Evolutionary conservation across 2,329 filamentous ascomycete genomes (phyloP), one percentile per base, ranked within the genome.

Genomic region (Emmonsia crescens): DNA sequence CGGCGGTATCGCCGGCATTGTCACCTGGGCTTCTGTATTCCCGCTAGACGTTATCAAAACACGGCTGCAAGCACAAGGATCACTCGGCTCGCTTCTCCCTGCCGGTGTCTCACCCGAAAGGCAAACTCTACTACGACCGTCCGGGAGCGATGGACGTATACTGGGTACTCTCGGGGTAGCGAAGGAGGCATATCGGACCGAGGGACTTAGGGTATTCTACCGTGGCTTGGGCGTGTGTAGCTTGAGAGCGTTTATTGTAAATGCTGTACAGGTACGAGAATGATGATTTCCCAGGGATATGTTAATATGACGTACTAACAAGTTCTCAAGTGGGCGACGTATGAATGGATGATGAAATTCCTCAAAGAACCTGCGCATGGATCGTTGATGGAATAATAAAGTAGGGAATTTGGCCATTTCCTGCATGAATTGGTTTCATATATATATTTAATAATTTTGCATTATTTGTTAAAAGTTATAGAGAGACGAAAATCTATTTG

Each of bases 41-140:
- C 93, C 93, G 0, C 76, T 97, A 19, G 93, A 97, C 73, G 87
- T 96, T 55, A 82, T 97, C 70, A 97, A 97, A 77, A 96, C 93
- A 2, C 81, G 91, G 60, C 82, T 96, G n/a, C 93, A 97, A 74
- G 87, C 87, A 1, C 89, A 94, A 74, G 75, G 73, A 3, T 61
- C 61, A 24, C 52, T 56, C 3, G 21, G 44, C 16, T 12, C 29
- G 8, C 12, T 56, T 29, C 46, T 58, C 10, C 31, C 42, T n/a
- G n/a, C n/a, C 5, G 38, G 21, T 21, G 5, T 66, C 59, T 38
- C 44, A 31, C 60, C 57, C 63, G 72, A 66, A 61, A 68, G 61
- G 64, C 69, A 65, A 38, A 64, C 63, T 60, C 70, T 68, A 46
- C 61, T 64, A 61, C 67, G 51, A 57, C 64, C 63, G 65, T 62